phyloP scores from a whole-genome alignment of 164 flowering plant genomes.

The Chloranthus sessilifolius region DNA sequence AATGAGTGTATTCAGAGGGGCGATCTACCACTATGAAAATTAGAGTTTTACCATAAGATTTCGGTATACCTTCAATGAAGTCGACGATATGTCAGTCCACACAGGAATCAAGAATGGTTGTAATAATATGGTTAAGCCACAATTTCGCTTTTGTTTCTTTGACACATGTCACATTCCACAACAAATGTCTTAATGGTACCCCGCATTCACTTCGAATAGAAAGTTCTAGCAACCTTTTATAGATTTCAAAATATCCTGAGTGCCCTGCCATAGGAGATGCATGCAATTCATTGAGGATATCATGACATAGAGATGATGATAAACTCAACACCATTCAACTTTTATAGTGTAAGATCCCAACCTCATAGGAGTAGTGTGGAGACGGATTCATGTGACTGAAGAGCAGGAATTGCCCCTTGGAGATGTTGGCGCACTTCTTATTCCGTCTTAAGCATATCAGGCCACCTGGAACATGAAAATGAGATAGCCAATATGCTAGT shows the following conservation, averaged over 20 bases:
- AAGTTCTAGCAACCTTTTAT: not conserved
- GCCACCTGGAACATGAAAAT: not conserved
- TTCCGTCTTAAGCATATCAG: not conserved
- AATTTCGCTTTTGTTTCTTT: not conserved
- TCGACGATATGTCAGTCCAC: not conserved
- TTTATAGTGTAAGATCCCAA: not conserved
- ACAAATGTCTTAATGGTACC: not conserved
- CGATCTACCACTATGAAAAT: not conserved
- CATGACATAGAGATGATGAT: not conserved
- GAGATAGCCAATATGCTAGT: not conserved
- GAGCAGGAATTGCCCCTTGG: not conserved
- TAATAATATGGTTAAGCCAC: not conserved
- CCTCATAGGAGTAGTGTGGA: not conserved
- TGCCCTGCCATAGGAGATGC: not conserved
- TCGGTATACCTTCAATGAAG: conserved; percentile 1
- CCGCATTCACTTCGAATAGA: not conserved
- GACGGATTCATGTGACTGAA: not conserved
- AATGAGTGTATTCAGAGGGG: not conserved
- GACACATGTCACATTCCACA: not conserved
- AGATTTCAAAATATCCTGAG: not conserved
- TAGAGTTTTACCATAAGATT: not conserved
- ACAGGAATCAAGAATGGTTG: not conserved
- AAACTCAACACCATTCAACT: not conserved
- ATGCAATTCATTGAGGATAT: not conserved
- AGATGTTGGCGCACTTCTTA: not conserved